Evolutionary conservation across 2,329 filamentous ascomycete genomes (phyloP), one percentile per base, ranked within the genome.

Genomic region (Ustilaginoidea virens): DNA sequence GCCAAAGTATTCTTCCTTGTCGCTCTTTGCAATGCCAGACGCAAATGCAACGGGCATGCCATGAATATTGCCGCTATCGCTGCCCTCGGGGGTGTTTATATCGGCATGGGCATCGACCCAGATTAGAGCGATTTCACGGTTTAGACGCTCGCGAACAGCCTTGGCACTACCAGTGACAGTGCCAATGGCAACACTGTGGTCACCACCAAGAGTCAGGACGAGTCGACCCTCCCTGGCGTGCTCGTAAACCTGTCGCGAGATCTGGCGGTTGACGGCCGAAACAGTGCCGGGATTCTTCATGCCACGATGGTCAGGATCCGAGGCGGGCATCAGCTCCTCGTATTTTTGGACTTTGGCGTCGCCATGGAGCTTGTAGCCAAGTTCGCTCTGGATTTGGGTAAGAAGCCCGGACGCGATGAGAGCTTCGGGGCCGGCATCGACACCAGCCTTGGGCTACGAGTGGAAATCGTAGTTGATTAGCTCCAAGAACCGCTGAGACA

Each of bases 21-120:
- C 69, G 44, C 85, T 81, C 40, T 61, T 73, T 25, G 86, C 81
- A 33, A 98, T 61, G 1, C 90, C 83, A 0, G 85, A 86, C 40
- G 93, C 55, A 56, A 96, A 98, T 4, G 82, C 74, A 21, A 96
- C 80, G 3, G 90, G 90, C 90, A 98, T 98, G 43, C 90, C 90
- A 58, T 98, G 90, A 38, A 98, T 80, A 57, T 96, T 96, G 19
- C 90, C 90, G 41, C 80, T 90, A 23, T 69, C 80, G 39, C 79
- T 87, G 27, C 73, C 78, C 68, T 96, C 86, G 30, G 87, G 90
- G 2, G 81, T 85, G 61, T 98, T 98, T 63, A 98, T 94, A 55
- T 98, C 90, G 31, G 87, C 79, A 55, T 98, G 90, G 16, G 90
- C 90, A 55, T 98, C 90, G 18, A 98, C 90, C 90, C 90, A 98